A percentile compares a stretch with the other conserved stretches of the same genome.
phyloP scores from a whole-genome alignment of 1,284 basidiomycete species.

The Ganoderma sinense region DNA sequence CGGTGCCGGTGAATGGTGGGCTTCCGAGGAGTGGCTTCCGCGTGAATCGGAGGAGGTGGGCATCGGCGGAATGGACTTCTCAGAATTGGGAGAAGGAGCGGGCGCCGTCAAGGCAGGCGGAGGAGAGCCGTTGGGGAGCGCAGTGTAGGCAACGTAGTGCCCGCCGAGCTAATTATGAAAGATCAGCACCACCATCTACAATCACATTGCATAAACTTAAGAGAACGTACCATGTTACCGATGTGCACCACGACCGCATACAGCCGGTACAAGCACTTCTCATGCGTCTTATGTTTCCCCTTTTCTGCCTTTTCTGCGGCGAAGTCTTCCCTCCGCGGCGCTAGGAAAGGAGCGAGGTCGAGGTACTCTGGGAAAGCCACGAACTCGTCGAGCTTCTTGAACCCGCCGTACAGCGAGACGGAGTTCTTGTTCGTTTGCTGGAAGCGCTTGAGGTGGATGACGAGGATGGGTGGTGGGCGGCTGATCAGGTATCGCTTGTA shows the following conservation, averaged over 20 bases:
- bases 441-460: conserved; percentile 94
- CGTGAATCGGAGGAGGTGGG: conserved; percentile 32
- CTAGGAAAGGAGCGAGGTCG: conserved; percentile 87
- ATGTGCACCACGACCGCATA: conserved; percentile 93
- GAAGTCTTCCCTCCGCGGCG: conserved; percentile 81
- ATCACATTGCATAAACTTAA: conserved; percentile 10
- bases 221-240: conserved; percentile 78
- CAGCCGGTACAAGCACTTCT: conserved; percentile 73
- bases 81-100: conserved; percentile 21
- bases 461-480: conserved; percentile 86
- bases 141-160: conserved; percentile 85
- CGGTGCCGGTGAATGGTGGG: conserved; percentile 33
- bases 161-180: conserved; percentile 68
- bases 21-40: conserved; percentile 20
- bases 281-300: conserved; percentile 45
- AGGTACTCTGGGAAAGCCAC: conserved; percentile 89
- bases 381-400: conserved; percentile 90
- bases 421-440: conserved; percentile 72
- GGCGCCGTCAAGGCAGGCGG: conserved; percentile 10
- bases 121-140: conserved; percentile 46
- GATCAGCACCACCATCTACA: conserved; percentile 14
- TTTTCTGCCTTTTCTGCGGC: conserved; percentile 48
- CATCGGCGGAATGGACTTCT: conserved; percentile 20
- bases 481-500: conserved; percentile 95
- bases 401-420: conserved; percentile 62